Evolutionary conservation across 768 basidiomycete genomes (phyloP), one percentile per base, ranked within the genome.

Genomic region (Suillus placidus): DNA sequence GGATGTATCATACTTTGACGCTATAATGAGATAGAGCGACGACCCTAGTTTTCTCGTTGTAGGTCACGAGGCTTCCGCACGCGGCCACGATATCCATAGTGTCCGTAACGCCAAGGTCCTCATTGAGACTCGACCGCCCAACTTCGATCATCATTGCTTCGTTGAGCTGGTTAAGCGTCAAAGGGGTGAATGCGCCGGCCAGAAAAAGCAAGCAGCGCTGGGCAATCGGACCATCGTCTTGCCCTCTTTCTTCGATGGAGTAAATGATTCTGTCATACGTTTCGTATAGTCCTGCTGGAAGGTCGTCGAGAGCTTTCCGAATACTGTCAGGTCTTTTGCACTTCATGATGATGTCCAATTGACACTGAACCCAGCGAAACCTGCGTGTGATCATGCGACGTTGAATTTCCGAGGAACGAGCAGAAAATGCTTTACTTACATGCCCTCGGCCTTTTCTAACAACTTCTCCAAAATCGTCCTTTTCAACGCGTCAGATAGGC

Each of bases 201-300:
- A 61, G 26, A 16, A 42, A 61, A n/a, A 61, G 20, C 7, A 47
- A 43, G 42, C 42, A 61, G 6, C 35, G 13, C 60, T 47, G 42
- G 13, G 42, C 32, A 32, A 61, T 47, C 18, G 30, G 3, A 7
- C 30, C 30, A 52, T 61, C 60, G 30, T 61, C 60, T 12, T 8
- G 14, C 26, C 40, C 58, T 6, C n/a, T 35, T 4, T 37, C 55
- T 26, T 71, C 67, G 0, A 73, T 65, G 3, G 56, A 60, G 16
- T 62, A 32, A 10, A 73, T 62, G 26, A 70, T 73, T 9, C 72
- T 66, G 20, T 69, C 57, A 18, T 71, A 70, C 0, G 72, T 73
- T 52, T 71, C 72, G 37, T 74, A 69, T 16, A 72, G 34, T 34
- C 71, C 69, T 23, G 54, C 62, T 1, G 69, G 69, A 16, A 70